Base-by-base conservation (phyloP, 1,284 basidiomycete species). In the Stygiomarasmius scandens region DNA sequence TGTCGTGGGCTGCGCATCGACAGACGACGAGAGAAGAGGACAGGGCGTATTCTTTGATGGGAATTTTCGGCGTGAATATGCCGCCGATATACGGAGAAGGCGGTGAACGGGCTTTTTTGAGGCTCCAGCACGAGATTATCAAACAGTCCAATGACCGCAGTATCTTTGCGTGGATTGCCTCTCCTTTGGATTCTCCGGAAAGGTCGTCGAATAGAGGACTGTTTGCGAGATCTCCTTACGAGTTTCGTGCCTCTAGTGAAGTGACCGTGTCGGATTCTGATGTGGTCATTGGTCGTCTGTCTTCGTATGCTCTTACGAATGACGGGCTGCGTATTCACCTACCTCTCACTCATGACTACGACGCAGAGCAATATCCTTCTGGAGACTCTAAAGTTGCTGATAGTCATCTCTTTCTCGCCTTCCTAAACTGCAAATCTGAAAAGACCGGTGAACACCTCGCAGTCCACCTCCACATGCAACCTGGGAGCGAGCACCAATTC, bases 51-150 rank as follows among this genome's bases (percentile, higher is more conserved):
- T 41, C 14, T 19, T 41, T 41, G 38, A 41, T 41, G 38, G 38
- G 38, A 16, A 41, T 41, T 41, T 41, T 41, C 24, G 25, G 47
- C 14, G 29, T 49, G 19, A 49, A 29, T 29, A 49, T 49, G 47
- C 47, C 47, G 23, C 24, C 47, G 9, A 25, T 49, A 32, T 49
- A 49, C 16, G 47, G 47, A 5, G 47, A 49, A 49, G 47, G 47
- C 14, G 38, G 38, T 41, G 4, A n/a, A 25, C n/a, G 23, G 9
- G 47, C 47, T 49, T 49, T 49, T 24, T 22, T 29, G 24, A 25
- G 47, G 23, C 25, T 49, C n/a, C 47, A 49, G 47, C 47, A 49
- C 19, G 47, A 49, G 47, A 49, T 49, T 4, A 49, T 49, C n/a
- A 49, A 49, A 20, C n/a, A 16, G 14, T 49, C 47, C 20, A 23